Evolutionary conservation across 257 asterid genomes (phyloP), one percentile per base, ranked within the genome.

Genomic region (Primulina tabacum): DNA sequence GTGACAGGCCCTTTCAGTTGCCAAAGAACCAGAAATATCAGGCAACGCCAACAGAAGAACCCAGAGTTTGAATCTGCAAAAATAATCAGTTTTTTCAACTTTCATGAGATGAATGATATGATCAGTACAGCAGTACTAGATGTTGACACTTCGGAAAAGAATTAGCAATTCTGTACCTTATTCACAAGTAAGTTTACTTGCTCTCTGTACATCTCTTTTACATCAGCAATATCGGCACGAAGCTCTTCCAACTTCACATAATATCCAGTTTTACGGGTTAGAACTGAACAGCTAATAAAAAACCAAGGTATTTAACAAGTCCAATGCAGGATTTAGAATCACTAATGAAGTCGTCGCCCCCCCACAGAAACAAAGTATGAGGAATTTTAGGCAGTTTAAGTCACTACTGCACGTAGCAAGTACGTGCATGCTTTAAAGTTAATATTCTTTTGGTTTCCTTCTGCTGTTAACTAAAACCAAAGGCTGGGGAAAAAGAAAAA

Each of bases 161-260:
- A 62, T 2, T 28, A 50, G 53, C 43, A 47, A 21, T 2, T 6
- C 1, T 24, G 58, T 71, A 88, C 99, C 99, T 91, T 91, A 77
- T 91, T 88, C 80, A 91, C 97, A 30, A 94, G 99, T 76, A 90
- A 69, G 87, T 91, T 89, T 60, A 94, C 97, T 94, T 94, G 99
- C 80, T 94, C 97, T 77, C 95, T 85, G 78, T 94, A 94, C 99
- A 94, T 94, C 83, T 91, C 97, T 85, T 94, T 91, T 76, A 94
- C 80, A 81, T 94, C 99, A 18, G 82, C 81, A 59, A 94, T 91
- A 81, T 94, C 99, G 1, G 94, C 96, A 35, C 99, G 92, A 26
- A 94, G 96, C 77, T 90, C 99, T 81, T 91, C 99, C 92, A 94
- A 75, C 99, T 94, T 68, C 75, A 84, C 29, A 67, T 47, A 73